Base-by-base conservation (phyloP, 2,329 filamentous ascomycete genomes). In the Geoglossum cookeanum region DNA sequence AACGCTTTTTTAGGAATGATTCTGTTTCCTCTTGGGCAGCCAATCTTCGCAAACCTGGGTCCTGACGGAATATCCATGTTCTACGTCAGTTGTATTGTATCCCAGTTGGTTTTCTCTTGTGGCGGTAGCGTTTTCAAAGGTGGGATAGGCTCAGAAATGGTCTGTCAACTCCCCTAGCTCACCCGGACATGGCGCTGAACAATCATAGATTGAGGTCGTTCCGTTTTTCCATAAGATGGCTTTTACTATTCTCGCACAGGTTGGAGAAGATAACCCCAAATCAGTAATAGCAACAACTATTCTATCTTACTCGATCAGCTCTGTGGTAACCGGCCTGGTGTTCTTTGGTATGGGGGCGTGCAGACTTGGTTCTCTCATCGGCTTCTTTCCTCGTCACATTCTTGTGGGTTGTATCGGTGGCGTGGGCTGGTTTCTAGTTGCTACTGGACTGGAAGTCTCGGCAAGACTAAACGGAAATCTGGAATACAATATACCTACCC, bases 141-240 rank as follows among this genome's bases (percentile, higher is more conserved):
- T 15, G 89, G 87, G 3, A 82, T 98, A 59, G 92, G 92, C 4
- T 97, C 92, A 1, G 92, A 98, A 69, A 83, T 98, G 82, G 81
- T 84, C 29, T 55, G 30, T 58, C n/a, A 59, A 39, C 7, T 13
- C 42, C 39, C 39, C 37, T 1, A 39, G 4, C 6, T 27, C 22
- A 17, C 54, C n/a, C 17, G 55, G 35, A 37, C n/a, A 59, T 22
- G n/a, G 52, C 57, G 42, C 51, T 51, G 27, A 37, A 11, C 3
- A 17, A 17, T 30, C 33, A n/a, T 60, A 84, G 80, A 98, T 97
- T 62, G 92, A 98, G 71, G 91, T 97, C 0, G 91, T 98, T 0
- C 92, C 91, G 0, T 98, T 98, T 72, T 97, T 98, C 68, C 92
- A 98, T 71, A 94, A 91, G 65, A 98, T 98, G 91, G 90, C 92